These are phyloP conservation scores for Xanthoconium stramineum DNA, from an alignment of 768 basidiomycete genomes.

Conservation along the genomic window DNA sequence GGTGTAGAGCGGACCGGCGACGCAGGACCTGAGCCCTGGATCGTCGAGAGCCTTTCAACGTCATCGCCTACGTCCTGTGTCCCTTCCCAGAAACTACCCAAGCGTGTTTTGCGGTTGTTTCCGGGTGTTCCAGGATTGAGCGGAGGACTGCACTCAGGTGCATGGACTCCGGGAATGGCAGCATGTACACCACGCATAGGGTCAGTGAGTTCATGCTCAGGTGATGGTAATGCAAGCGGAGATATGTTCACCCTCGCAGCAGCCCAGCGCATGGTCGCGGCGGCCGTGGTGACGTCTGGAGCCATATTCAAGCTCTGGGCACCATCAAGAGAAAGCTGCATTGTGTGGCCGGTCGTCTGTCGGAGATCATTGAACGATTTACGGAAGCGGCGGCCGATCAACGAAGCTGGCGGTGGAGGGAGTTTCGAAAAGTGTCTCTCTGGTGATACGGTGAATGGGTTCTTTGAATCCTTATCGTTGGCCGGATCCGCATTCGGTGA, in stretches of 20 bases:
- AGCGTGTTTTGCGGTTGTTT: constrained; percentile 49
- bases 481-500: constrained; percentile 10
- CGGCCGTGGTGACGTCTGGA: constrained; percentile 60
- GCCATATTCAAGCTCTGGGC: constrained; percentile 33
- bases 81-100: constrained; percentile 76
- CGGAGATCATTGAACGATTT: constrained; percentile 47
- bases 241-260: constrained; percentile 79
- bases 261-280: constrained; percentile 85
- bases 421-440: constrained; percentile 28
- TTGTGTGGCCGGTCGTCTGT: constrained; percentile 24
- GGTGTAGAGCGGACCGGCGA: constrained; percentile 19
- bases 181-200: constrained; percentile 78
- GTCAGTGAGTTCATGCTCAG: constrained; percentile 88
- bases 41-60: constrained; percentile 18
- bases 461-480: constrained; percentile 20
- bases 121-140: constrained; percentile 44
- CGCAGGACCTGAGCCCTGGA: constrained; percentile 23
- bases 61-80: constrained; percentile 61
- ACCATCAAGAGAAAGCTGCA: constrained; percentile 28
- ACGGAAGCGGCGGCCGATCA: constrained; percentile 40
- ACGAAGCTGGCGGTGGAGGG: constrained; percentile 22
- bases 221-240: constrained; percentile 83
- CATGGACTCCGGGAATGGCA: constrained; percentile 62
- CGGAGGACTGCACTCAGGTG: constrained; percentile 32
- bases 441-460: constrained; percentile 20